Conservation (phyloP, 441 rosid genomes). For the Syzygium malaccense region DNA sequence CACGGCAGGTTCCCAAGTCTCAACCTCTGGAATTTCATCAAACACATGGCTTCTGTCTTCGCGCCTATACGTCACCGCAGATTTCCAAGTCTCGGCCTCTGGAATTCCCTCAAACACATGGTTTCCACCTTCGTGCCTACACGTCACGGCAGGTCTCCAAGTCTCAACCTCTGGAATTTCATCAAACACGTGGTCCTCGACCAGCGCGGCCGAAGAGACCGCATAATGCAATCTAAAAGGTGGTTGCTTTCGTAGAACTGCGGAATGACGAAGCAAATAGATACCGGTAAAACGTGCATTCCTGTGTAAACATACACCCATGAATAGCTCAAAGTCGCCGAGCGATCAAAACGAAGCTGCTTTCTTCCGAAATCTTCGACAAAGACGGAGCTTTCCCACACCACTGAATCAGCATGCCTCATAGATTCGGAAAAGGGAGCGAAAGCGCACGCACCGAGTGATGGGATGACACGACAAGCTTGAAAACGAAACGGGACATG, state of each 20-base stretch:
- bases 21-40: constrained; percentile 6
- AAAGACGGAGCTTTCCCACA: background rate
- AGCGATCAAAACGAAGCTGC: background rate
- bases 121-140: background rate
- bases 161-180: constrained; percentile 1
- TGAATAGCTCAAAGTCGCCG: background rate
- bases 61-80: background rate
- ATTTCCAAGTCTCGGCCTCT: background rate
- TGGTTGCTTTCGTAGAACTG: background rate
- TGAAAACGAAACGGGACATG: background rate
- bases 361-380: background rate
- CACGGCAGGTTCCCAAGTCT: background rate
- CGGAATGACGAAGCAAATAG: constrained; percentile 5
- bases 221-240: constrained; percentile 10
- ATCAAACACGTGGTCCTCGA: constrained; percentile 25
- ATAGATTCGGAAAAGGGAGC: background rate
- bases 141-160: background rate
- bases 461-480: background rate
- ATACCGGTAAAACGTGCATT: constrained; percentile 7
- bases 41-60: constrained; percentile 5
- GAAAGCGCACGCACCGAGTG: background rate
- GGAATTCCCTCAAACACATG: constrained; percentile 13
- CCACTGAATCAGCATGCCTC: background rate
- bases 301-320: constrained; percentile 15
- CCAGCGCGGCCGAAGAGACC: constrained; percentile 22